These are phyloP conservation scores for Penicillium sp. DNA, from an alignment of 2,329 filamentous ascomycete species.

Conservation along the genomic window DNA sequence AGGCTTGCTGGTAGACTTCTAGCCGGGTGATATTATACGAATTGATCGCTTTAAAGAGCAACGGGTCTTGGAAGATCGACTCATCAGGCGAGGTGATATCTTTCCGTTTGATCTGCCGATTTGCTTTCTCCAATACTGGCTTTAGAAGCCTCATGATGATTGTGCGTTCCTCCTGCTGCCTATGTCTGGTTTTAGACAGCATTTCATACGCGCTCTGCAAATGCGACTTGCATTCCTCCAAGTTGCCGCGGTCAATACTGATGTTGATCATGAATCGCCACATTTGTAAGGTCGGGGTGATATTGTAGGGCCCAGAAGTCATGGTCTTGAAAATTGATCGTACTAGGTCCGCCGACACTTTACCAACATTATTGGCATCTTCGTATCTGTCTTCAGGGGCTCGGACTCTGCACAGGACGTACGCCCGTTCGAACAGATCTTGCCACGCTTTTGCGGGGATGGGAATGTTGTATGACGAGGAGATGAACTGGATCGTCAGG, in stretches of 20 bases:
- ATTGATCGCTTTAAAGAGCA: conserved; percentile 32
- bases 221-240: conserved; percentile 26
- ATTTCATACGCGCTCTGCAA: conserved; percentile 33
- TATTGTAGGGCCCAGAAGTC: conserved; percentile 56
- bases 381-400: conserved; percentile 5
- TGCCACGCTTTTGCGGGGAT: conserved; percentile 63
- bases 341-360: conserved; percentile 48
- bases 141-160: conserved; percentile 27
- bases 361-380: conserved; percentile 20
- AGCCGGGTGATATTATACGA: conserved; percentile 34
- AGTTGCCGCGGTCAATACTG: conserved; percentile 17
- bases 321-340: conserved; percentile 60
- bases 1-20: conserved; percentile 30
- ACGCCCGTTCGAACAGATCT: conserved; percentile 67
- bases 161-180: conserved; percentile 26
- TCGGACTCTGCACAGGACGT: conserved; percentile 51
- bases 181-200: conserved; percentile 28
- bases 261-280: conserved; percentile 41
- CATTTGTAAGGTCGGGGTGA: conserved; percentile 59
- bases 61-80: conserved; percentile 21
- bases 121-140: conserved; percentile 2
- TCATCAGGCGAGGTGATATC: background rate
- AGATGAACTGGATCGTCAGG: conserved; percentile 62
- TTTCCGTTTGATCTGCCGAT: background rate
- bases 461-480: conserved; percentile 57